Base-by-base conservation (phyloP, 1,284 basidiomycete genomes). In the Porphyrellus sp. region DNA sequence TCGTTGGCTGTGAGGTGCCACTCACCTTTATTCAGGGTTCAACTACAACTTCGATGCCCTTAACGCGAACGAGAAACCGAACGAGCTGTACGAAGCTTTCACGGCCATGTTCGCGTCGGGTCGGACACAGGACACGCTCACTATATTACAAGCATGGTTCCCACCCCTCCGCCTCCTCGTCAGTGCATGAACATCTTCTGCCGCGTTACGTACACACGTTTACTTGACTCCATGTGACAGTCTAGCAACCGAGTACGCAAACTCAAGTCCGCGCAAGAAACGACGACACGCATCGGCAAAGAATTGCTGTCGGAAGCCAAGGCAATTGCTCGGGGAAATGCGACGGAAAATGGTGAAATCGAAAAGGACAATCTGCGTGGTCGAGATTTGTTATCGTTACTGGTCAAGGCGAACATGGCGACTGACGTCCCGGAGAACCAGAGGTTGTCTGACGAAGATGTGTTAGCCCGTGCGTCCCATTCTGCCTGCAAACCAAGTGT, bases 381-480 rank as follows among this genome's bases (percentile, higher is more conserved):
- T 11, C 71, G 76, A 2, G 82, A 85, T 63, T 61, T 85, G 13
- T 66, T 86, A 5, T 79, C 76, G 8, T 65, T 83, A 8, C 63
- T 86, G 6, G 77, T 90, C 44, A 74, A 76, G 44, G 82, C 86
- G 7, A 91, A 90, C 61, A 79, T 85, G 74, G 78, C 79, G 1
- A 72, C 74, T 0, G 81, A 85, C 42, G 62, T 85, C 5, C 74
- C 79, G 0, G 77, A 79, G 18, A 74, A 65, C 27, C 83, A 89
- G 59, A 74, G 77, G 37, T 70, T 93, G 73, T 76, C 76, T 21
- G 89, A 93, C 57, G 78, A 82, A 23, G 90, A 92, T 58, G 83
- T 93, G 0, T 62, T 88, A 25, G 81, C 83, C 7, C 91, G 91
- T 82, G 74, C 73, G 77, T 80, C 58, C 30, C 3, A 5, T 2